A percentile compares a stretch with the other conserved stretches of the same genome.
phyloP scores from a whole-genome alignment of 768 basidiomycete species.

The Austroboletus eburneus region DNA sequence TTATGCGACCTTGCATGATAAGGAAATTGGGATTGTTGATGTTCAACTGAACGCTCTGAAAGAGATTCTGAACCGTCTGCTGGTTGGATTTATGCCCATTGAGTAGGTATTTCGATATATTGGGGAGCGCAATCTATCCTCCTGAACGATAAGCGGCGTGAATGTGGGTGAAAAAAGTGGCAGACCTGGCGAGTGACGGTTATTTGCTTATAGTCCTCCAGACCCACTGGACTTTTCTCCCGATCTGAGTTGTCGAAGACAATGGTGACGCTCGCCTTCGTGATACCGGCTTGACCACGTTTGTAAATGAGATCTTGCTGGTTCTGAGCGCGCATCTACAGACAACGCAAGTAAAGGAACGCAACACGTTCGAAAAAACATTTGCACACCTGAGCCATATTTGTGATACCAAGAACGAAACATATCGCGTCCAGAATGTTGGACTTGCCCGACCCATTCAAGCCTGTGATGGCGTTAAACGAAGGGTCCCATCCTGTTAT shows the following conservation, averaged over 20 bases:
- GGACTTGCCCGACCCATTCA: slow-evolving; percentile 95
- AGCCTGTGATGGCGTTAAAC: slow-evolving; percentile 97
- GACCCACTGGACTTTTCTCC: slow-evolving; percentile 76
- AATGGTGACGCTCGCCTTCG: slow-evolving; percentile 96
- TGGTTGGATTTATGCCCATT: slow-evolving; percentile 94
- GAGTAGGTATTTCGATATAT: slow-evolving; percentile 89
- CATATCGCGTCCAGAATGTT: slow-evolving; percentile 99
- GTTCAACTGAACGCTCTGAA: slow-evolving; percentile 96
- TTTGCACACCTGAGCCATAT: slow-evolving; percentile 77
- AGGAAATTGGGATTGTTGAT: slow-evolving; percentile 99
- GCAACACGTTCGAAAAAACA: not conserved
- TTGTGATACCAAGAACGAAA: slow-evolving; percentile 96
- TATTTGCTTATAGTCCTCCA: slow-evolving; percentile 78
- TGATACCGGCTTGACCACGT: slow-evolving; percentile 94
- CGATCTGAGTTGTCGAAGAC: slow-evolving; percentile 97
- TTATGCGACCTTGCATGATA: slow-evolving; percentile 99
- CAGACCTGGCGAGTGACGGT: slow-evolving; percentile 93
- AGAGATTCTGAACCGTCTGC: slow-evolving; percentile 80
- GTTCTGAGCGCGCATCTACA: slow-evolving; percentile 89
- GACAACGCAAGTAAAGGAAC: not conserved
- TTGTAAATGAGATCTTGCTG: slow-evolving; percentile 99
- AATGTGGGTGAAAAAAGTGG: slow-evolving; percentile 1
- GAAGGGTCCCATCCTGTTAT: slow-evolving; percentile 97
- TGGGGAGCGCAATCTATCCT: slow-evolving; percentile 85
- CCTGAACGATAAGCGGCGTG: no score